Base-by-base conservation (phyloP, 108 stramenopile species). In the Cyclostephanos tholiformis region DNA sequence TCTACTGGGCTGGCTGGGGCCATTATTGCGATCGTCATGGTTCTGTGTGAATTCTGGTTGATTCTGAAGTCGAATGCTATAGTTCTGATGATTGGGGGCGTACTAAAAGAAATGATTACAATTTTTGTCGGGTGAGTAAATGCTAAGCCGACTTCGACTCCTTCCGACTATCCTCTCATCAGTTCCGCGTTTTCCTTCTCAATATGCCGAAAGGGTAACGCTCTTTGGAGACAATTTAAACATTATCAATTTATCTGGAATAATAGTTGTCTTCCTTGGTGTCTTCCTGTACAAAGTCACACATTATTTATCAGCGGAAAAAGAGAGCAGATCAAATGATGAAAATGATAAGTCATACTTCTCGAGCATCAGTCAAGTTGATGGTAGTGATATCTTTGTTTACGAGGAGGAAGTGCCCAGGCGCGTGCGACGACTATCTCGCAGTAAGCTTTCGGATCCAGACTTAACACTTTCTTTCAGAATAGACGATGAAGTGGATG, bases 71-170 rank as follows among this genome's bases (percentile, higher is more conserved):
- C 91, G 2, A 84, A 77, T 64, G 95, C 95, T 2, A 82, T 96
- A 27, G 84, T 96, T 65, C 67, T 96, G 63, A 96, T 92, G 93
- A 92, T 96, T 66, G 95, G 95, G 60, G 95, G 95, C 20, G 95
- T 96, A 39, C 70, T 94, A 16, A 96, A 96, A 69, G 95, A 96
- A 69, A 74, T 96, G 57, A 82, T 88, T 26, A 96, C 93, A 27
- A 96, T 96, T 39, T 30, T 89, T 35, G 76, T 94, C 56, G 95
- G 95, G 82, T 87, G 43, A 69, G 84, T 82, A 53, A 12, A 23
- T 23, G 25, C 63, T 11, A 39, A 64, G 14, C 8, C 23, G 36
- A 67, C 2, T 55, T 26, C 6, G n/a, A 50, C 16, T 73, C 17
- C 22, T 65, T 29, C 59, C 59, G 26, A 41, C 52, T 64, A 10